Percentiles rank a stretch among this genome's conserved stretches.
phyloP scores from a whole-genome alignment of 768 basidiomycete genomes.

The Sporobolomyces pararoseus region DNA sequence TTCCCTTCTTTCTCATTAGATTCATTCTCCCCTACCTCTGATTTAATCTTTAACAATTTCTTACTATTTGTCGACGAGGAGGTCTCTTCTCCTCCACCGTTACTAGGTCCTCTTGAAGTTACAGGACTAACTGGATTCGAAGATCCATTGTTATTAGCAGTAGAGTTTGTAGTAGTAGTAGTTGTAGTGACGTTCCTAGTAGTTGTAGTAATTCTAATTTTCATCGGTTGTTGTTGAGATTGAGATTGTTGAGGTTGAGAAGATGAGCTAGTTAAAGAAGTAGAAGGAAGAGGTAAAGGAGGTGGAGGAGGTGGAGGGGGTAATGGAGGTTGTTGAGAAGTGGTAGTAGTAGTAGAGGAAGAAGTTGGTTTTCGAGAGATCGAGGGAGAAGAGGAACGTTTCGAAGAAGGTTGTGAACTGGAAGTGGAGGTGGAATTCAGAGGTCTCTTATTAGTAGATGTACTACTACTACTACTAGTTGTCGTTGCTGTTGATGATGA shows the following conservation, averaged over 20 bases:
- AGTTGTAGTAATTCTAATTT: constrained; percentile 33
- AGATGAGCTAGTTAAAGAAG: neutral
- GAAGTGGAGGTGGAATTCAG: too few relatives aligned
- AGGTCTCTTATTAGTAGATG: too few relatives aligned
- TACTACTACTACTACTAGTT: too few relatives aligned
- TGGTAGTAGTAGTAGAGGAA: neutral
- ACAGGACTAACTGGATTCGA: neutral
- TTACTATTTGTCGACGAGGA: too few relatives aligned
- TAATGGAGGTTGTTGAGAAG: neutral
- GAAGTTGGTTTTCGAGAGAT: too few relatives aligned
- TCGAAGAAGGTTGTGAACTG: too few relatives aligned
- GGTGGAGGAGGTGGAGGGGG: neutral
- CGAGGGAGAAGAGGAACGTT: too few relatives aligned
- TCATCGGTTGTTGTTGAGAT: neutral
- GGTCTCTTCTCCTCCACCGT: neutral
- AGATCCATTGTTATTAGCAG: too few relatives aligned
- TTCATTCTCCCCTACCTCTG: neutral
- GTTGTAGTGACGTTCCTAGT: constrained; percentile 27
- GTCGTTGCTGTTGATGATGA: neutral
- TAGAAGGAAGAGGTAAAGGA: neutral
- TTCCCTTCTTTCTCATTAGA: neutral
- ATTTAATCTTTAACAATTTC: neutral
- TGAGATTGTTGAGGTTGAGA: neutral
- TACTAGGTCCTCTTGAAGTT: neutral
- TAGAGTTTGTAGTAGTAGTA: neutral